Evolutionary conservation across 768 basidiomycete genomes (phyloP).

Genomic region (Kwoniella sp.): DNA sequence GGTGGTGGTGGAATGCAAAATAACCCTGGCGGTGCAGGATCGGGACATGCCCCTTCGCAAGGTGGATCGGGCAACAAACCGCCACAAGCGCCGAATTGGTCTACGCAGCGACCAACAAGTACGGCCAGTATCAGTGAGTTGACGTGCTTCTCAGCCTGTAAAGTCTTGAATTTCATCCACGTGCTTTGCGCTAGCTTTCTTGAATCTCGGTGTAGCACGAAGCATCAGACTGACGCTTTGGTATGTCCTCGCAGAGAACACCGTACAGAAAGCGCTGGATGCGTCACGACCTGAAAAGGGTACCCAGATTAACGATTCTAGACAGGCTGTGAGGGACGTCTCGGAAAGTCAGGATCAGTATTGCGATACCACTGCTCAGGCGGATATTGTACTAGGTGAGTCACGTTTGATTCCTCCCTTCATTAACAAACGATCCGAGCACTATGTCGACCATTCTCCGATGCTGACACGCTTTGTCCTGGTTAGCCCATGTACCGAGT

Average conservation of each 20-base stretch:
- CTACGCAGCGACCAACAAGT: constrained; percentile 34
- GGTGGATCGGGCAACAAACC: neutral
- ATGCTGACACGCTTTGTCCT: neutral
- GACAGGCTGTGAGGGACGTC: constrained; percentile 51
- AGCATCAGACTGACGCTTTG: neutral
- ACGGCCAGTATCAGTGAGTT: constrained; percentile 42
- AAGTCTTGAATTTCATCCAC: no score
- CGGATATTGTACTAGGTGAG: constrained; percentile 40
- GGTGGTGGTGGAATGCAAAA: neutral
- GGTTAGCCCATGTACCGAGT: neutral
- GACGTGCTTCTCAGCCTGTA: neutral
- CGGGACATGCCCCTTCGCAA: neutral
- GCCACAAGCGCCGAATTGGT: constrained; percentile 8
- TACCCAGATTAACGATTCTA: constrained; percentile 50
- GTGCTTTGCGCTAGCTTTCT: no score
- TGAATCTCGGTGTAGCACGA: neutral
- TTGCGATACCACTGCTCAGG: constrained; percentile 52
- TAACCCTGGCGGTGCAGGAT: constrained; percentile 5
- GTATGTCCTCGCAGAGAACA: constrained; percentile 25
- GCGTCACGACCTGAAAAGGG: constrained; percentile 56
- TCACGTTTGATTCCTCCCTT: no score
- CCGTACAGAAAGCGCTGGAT: constrained; percentile 45
- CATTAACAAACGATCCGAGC: no score
- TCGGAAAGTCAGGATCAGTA: constrained; percentile 56
- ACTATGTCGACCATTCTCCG: neutral